Evolutionary conservation across 2,329 filamentous ascomycete genomes (phyloP).

Genomic region (Pseudogymnoascus sp.): DNA sequence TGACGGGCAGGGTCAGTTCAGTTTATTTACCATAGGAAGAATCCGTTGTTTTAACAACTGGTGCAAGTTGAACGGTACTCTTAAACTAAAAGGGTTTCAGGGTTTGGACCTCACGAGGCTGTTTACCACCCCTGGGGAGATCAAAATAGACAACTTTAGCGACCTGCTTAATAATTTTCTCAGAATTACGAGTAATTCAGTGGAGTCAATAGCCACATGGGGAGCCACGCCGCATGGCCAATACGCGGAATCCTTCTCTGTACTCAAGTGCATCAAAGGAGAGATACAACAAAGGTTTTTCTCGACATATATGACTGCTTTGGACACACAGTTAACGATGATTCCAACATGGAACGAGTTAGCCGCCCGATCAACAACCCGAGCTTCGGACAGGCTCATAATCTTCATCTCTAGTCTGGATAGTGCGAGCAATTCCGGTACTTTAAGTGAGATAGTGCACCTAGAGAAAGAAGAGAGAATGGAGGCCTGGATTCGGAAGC

Average conservation of each 20-base stretch:
- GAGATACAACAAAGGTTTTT: neutral
- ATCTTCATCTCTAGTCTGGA: neutral
- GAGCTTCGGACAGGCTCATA: neutral
- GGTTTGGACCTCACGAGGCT: neutral
- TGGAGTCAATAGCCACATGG: neutral
- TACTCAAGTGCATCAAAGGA: neutral
- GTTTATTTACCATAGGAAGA: neutral
- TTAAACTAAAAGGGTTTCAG: neutral
- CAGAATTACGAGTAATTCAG: neutral
- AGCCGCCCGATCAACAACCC: neutral
- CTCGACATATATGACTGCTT: neutral
- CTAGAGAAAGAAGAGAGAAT: neutral
- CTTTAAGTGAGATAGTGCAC: neutral
- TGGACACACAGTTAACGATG: neutral
- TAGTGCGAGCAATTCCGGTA: neutral
- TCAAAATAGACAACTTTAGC: neutral
- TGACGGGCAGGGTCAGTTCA: neutral
- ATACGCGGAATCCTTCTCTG: neutral
- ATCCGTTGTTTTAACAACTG: neutral
- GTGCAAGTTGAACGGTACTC: neutral
- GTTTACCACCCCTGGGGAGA: neutral
- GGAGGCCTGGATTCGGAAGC: slow-evolving; percentile 3
- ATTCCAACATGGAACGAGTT: neutral
- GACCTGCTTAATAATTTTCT: neutral
- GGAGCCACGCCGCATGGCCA: neutral